Base-by-base conservation (phyloP, 495 filamentous ascomycete genomes). In the Venustampulla echinocandica region DNA sequence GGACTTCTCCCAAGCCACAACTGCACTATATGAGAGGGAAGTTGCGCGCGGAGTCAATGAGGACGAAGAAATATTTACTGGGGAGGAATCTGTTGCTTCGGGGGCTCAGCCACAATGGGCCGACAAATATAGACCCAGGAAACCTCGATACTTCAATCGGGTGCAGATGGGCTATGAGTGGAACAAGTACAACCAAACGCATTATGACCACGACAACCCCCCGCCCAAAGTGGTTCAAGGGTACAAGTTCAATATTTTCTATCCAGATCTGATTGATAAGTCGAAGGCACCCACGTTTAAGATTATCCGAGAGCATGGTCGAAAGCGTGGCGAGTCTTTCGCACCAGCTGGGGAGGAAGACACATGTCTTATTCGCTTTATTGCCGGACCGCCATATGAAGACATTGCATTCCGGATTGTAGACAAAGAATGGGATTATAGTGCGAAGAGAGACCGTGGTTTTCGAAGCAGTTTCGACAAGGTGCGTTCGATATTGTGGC, bases 131-230 rank as follows among this genome's bases (percentile, higher is more conserved):
- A 79, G 89, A 13, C 90, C 93, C 18, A 76, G 92, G 42, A 96
- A 97, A 67, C 93, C 92, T 9, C 77, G 86, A 23, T 97, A 97
- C 67, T 97, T 99, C 74, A 97, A 97, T 61, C 81, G 92, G 17
- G 90, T 96, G 32, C 89, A 95, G 65, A 97, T 95, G 87, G 92
- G 92, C 32, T 99, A 96, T 64, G 92, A 99, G 61, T 99, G 92
- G 92, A 99, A 99, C 63, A 99, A 99, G 61, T 99, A 99, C 71
- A 99, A 99, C 57, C 92, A 99, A 65, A 99, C 92, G 1, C 92
- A 99, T 68, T 99, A 99, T 67, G 93, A 97, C 59, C 90, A 96
- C 63, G 93, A 97, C 58, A 95, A 99, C 56, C 92, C 92, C 5
- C 92, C 92, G 2, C 92, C 92, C 11, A 95, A 96, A 64, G 92